A percentile compares a stretch with the other conserved stretches of the same genome.
phyloP scores from a whole-genome alignment of 129 eudicot species.

The Apium graveolens region DNA sequence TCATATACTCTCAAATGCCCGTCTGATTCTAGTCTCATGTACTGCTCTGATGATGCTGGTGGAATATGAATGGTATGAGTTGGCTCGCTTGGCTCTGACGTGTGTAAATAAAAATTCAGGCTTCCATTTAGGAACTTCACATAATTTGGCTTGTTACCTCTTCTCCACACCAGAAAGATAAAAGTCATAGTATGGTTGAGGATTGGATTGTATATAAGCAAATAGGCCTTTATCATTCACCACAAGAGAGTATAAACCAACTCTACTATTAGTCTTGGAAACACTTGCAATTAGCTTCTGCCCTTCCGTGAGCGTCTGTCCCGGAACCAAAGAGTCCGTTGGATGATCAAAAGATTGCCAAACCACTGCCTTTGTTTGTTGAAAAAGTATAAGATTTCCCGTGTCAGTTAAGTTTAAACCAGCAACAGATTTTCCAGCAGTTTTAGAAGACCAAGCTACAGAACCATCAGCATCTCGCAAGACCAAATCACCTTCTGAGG shows the following conservation, averaged over 20 bases:
- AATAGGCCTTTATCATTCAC: constrained; percentile 9
- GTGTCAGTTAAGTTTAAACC: too few species aligned
- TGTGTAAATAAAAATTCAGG: constrained; percentile 7
- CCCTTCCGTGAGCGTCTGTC: too few species aligned
- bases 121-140: constrained; percentile 33
- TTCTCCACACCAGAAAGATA: constrained; percentile 13
- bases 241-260: constrained; percentile 6
- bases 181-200: constrained; percentile 16
- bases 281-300: not conserved
- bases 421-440: too few species aligned
- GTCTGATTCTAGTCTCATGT: constrained; percentile 31
- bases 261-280: not conserved
- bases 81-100: constrained; percentile 35
- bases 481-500: too few species aligned
- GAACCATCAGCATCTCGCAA: too few species aligned
- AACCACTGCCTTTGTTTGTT: too few species aligned
- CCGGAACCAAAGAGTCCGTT: too few species aligned
- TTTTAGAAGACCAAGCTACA: too few species aligned
- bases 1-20: constrained; percentile 47
- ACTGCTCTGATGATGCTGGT: constrained; percentile 32
- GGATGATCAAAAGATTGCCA: too few species aligned
- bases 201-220: constrained; percentile 19
- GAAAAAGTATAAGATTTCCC: too few species aligned
- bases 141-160: constrained; percentile 21
- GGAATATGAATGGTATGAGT: constrained; percentile 17